phyloP scores from a whole-genome alignment of 2,329 filamentous ascomycete genomes.

The Scorias spongiosa region DNA sequence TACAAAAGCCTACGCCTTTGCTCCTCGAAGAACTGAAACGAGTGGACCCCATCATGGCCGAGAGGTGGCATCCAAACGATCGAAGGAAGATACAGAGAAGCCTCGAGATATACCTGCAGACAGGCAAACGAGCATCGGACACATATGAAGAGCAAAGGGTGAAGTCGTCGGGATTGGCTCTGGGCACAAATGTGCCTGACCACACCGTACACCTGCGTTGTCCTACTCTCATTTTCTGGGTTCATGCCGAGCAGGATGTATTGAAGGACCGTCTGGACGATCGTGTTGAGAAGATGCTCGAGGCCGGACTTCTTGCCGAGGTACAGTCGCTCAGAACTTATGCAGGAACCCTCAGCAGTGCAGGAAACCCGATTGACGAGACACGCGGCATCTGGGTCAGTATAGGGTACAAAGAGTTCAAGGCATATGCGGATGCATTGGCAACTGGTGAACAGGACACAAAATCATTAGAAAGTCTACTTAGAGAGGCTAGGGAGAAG shows the following conservation, averaged over 20 bases:
- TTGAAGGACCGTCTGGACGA: slow-evolving; percentile 57
- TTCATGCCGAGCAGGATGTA: slow-evolving; percentile 55
- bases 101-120: slow-evolving; percentile 76
- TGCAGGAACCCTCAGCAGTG: slow-evolving; percentile 27
- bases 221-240: slow-evolving; percentile 66
- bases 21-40: slow-evolving; percentile 59
- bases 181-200: background rate
- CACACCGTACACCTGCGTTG: slow-evolving; percentile 27
- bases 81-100: slow-evolving; percentile 77
- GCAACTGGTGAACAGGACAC: slow-evolving; percentile 13
- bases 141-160: slow-evolving; percentile 62
- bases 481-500: slow-evolving; percentile 47
- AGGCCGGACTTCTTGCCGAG: slow-evolving; percentile 48
- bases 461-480: slow-evolving; percentile 39
- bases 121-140: slow-evolving; percentile 67
- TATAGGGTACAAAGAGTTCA: slow-evolving; percentile 89
- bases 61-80: slow-evolving; percentile 88
- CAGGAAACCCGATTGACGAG: slow-evolving; percentile 48
- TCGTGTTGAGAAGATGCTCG: slow-evolving; percentile 74
- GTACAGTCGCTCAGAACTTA: slow-evolving; percentile 39
- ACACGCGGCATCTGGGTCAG: slow-evolving; percentile 87
- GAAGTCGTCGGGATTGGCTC: slow-evolving; percentile 7
- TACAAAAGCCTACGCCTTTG: slow-evolving; percentile 54
- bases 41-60: slow-evolving; percentile 80
- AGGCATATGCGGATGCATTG: slow-evolving; percentile 44